Conservation (phyloP, 73 alveolate genomes). For the Blepharisma stoltei region DNA sequence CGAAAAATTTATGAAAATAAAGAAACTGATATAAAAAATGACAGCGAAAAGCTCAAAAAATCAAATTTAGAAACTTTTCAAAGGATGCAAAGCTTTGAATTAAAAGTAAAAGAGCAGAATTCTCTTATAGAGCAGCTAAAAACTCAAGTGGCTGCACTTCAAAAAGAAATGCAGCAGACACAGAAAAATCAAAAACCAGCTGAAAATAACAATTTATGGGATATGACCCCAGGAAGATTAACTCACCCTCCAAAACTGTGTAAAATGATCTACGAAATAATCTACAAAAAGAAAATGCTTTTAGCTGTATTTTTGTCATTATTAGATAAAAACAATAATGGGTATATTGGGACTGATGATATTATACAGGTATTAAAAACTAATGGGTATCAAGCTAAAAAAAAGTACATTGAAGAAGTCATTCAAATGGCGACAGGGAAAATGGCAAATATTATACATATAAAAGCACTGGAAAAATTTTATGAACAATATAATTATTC, state of each 20-base stretch:
- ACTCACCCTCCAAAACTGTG: conserved; percentile 19
- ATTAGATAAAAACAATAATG: conserved; percentile 1
- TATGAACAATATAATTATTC: not conserved
- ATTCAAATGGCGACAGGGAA: too few relatives aligned
- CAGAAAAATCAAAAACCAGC: not conserved
- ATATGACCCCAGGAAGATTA: not conserved
- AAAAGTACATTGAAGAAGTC: conserved; percentile 6
- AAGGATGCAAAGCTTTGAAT: not conserved
- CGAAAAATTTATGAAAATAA: not conserved
- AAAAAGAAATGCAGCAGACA: conserved; percentile 2
- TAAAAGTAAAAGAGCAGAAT: conserved; percentile 21
- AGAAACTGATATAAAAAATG: not conserved
- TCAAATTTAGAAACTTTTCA: not conserved
- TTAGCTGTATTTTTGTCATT: not conserved
- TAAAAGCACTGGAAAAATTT: not conserved
- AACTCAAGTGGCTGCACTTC: not conserved
- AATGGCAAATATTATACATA: not conserved
- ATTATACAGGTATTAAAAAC: not conserved
- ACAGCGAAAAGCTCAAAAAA: not conserved
- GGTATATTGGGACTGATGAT: not conserved
- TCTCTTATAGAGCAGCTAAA: not conserved
- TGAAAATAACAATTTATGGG: not conserved
- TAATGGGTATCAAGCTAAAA: not conserved
- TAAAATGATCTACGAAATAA: not conserved
- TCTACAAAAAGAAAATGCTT: not conserved